Evolutionary conservation across 306 rosid genomes (phyloP), one percentile per base, ranked within the genome.

Genomic region (Pterocarpus santalinus): DNA sequence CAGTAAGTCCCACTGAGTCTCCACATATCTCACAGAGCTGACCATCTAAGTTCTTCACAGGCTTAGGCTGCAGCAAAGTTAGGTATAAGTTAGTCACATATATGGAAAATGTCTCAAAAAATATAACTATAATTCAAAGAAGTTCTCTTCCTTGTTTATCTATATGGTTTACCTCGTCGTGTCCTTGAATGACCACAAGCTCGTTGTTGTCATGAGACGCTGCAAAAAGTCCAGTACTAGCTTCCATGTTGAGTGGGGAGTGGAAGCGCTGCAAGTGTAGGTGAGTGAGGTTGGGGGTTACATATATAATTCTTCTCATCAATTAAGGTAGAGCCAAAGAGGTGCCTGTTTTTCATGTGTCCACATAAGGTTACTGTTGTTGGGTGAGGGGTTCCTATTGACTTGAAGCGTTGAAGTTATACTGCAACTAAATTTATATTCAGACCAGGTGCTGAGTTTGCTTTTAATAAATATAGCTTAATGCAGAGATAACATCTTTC

Each of bases 1-100:
- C 99, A 0, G 97, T 93, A 14, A 82, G 38, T 46, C 99, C 98
- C 80, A 95, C 99, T 1, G 87, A 90, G 79, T 95, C 99, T 0
- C 99, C 98, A 53, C 99, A 95, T 69, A 95, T 95, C 90, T 95
- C 98, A 73, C 99, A 95, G 28, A 87, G 90, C 78, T 95, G 99
- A 5, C 99, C 99, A 64, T 95, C 99, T 89, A 95, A 86, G 89
- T 95, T 95, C 89, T 88, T 91, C 93, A 90, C 84, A 5, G 93
- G 87, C 89, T 92, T 95, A 46, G 85, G 97, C 99, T 95, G 93
- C 87, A 79, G 16, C 65, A 66, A 75, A 64, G 15, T 28, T 9
- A 43, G 11, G 46, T 52, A 8, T 30, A 16, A 62, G 53, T 74
- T 17, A 51, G 73, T 75, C 69, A 61, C 41, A 61, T 33, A 61